Percentiles rank a stretch among this genome's conserved stretches.
These are phyloP conservation scores for Cylindrotheca closterium DNA, from an alignment of 108 stramenopile species.

Conservation along the genomic window DNA sequence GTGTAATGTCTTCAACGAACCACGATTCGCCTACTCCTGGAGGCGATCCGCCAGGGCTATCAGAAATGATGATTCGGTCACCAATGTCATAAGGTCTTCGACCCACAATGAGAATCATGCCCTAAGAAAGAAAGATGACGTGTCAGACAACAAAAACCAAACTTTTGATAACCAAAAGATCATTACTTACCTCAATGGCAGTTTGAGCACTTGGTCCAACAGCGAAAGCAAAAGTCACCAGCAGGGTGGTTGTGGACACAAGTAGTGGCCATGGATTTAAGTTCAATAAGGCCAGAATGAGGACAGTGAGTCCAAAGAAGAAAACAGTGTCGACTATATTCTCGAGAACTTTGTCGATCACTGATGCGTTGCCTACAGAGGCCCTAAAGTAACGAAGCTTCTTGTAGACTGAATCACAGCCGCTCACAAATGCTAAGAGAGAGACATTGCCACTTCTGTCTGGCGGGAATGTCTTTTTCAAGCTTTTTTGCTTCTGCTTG, in stretches of 20 bases:
- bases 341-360: conserved; percentile 75
- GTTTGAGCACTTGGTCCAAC: conserved; percentile 66
- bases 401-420: conserved; percentile 56
- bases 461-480: conserved; percentile 47
- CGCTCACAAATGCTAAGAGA: conserved; percentile 65
- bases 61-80: conserved; percentile 72
- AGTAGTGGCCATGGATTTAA: conserved; percentile 77
- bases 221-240: conserved; percentile 76
- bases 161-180: too few relatives aligned
- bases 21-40: conserved; percentile 47
- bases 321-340: conserved; percentile 55
- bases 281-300: conserved; percentile 50
- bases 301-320: conserved; percentile 51
- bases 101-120: conserved; percentile 68
- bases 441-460: conserved; percentile 38
- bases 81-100: conserved; percentile 78
- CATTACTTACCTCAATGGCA: conserved; percentile 53
- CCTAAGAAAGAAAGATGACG: too few relatives aligned
- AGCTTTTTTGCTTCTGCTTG: conserved; percentile 41
- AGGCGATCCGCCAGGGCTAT: conserved; percentile 19
- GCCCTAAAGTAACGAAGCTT: conserved; percentile 55
- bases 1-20: conserved; percentile 74
- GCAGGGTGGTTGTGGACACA: conserved; percentile 60
- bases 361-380: conserved; percentile 58
- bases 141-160: too few relatives aligned